Percentiles rank a stretch among this genome's conserved stretches.
Conservation (phyloP, 495 filamentous ascomycete species). For the Penicillium bovifimosum region DNA sequence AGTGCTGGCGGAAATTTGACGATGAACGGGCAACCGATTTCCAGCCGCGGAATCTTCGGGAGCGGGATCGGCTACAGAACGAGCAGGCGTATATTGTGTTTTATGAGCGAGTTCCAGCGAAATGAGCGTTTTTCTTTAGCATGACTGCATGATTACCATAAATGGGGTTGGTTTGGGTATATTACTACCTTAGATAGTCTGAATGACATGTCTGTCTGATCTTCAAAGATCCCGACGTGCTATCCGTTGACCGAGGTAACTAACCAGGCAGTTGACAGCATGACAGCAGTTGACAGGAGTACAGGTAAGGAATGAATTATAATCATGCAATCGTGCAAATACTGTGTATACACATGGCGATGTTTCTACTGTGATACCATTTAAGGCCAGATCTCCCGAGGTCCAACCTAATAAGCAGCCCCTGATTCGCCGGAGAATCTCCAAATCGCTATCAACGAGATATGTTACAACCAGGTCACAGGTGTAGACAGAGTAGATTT, state of each 20-base stretch:
- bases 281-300: too few relatives aligned
- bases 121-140: slow-evolving; percentile 28
- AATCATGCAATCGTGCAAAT: too few relatives aligned
- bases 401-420: slow-evolving; percentile 25
- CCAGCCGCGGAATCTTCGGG: slow-evolving; percentile 45
- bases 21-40: slow-evolving; percentile 57
- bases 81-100: slow-evolving; percentile 67
- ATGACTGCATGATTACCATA: slow-evolving; percentile 7
- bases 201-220: neutral
- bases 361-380: too few relatives aligned
- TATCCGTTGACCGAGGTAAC: slow-evolving; percentile 21
- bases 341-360: too few relatives aligned
- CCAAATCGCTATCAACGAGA: neutral
- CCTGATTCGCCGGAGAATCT: slow-evolving; percentile 19
- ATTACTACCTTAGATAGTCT: slow-evolving; percentile 7
- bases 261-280: slow-evolving; percentile 2
- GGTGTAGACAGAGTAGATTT: too few relatives aligned
- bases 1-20: slow-evolving; percentile 62
- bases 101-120: slow-evolving; percentile 51
- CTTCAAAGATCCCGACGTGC: slow-evolving; percentile 13
- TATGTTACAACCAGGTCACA: too few relatives aligned
- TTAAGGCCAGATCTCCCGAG: slow-evolving; percentile 9
- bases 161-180: slow-evolving; percentile 6
- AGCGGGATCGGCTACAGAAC: slow-evolving; percentile 49
- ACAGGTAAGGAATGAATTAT: too few relatives aligned